A percentile compares a stretch with the other conserved stretches of the same genome.
Conservation (phyloP, 176 grass and related monocot species). For the Aegilops bicornis region DNA sequence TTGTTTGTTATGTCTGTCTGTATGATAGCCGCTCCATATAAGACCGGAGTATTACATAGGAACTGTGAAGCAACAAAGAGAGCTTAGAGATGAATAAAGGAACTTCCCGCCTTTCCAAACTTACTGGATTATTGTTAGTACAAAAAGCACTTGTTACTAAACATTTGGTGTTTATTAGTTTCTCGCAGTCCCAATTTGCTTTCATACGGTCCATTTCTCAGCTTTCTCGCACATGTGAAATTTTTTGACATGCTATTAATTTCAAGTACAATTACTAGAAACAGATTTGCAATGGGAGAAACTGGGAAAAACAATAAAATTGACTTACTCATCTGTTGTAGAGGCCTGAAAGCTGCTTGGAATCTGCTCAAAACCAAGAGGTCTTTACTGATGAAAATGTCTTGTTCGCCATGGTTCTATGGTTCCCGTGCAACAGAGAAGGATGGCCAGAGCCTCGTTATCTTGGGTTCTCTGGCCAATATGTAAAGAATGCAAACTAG, state of each 20-base stretch:
- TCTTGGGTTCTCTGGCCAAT: too few relatives aligned
- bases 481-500: too few relatives aligned
- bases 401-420: too few relatives aligned
- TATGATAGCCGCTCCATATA: background rate
- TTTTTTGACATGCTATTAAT: background rate
- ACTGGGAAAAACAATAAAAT: too few relatives aligned
- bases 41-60: background rate
- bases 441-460: too few relatives aligned
- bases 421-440: too few relatives aligned
- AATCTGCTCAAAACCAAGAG: too few relatives aligned
- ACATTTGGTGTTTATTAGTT: background rate
- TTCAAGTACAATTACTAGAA: background rate
- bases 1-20: background rate
- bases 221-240: too few relatives aligned
- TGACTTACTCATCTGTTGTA: too few relatives aligned
- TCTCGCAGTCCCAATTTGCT: background rate
- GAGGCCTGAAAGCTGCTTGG: too few relatives aligned
- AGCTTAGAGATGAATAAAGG: background rate
- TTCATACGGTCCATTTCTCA: too few relatives aligned
- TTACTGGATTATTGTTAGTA: background rate
- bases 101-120: background rate
- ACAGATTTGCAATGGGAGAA: background rate
- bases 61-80: background rate
- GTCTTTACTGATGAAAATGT: too few relatives aligned
- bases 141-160: background rate